phyloP scores from a whole-genome alignment of 768 basidiomycete species.

The Gyrodon lividus region DNA sequence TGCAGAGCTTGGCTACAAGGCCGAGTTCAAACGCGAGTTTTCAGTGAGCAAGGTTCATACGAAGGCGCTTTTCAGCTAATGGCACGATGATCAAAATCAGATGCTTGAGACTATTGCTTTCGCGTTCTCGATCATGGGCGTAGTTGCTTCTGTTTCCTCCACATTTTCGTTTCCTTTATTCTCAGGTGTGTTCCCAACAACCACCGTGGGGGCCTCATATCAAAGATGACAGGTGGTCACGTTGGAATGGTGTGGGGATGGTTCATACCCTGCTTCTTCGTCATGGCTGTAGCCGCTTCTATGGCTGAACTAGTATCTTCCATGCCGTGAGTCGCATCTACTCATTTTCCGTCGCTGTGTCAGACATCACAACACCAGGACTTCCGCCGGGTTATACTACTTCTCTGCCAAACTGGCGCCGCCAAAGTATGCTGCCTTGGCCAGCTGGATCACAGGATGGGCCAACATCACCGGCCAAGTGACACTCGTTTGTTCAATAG shows the following conservation, averaged over 20 bases:
- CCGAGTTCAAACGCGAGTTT: constrained; percentile 74
- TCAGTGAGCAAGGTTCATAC: constrained; percentile 43
- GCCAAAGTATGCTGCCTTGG: constrained; percentile 55
- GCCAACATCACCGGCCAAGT: constrained; percentile 73
- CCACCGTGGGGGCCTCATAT: background rate
- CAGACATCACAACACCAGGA: constrained; percentile 38
- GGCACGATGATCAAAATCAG: constrained; percentile 24
- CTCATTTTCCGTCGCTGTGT: background rate
- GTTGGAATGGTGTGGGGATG: constrained; percentile 79
- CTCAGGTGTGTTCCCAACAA: constrained; percentile 42
- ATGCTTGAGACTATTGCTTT: constrained; percentile 64
- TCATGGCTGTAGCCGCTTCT: constrained; percentile 64
- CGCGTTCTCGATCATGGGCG: constrained; percentile 71
- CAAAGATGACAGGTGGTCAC: constrained; percentile 53
- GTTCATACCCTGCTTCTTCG: constrained; percentile 70
- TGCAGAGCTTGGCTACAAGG: constrained; percentile 67
- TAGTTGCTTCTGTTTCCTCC: constrained; percentile 66
- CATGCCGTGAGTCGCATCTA: constrained; percentile 59
- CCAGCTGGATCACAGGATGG: constrained; percentile 62
- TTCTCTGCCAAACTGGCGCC: constrained; percentile 76
- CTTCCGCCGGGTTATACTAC: constrained; percentile 77
- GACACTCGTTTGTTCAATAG: constrained; percentile 70
- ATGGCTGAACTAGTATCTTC: constrained; percentile 72
- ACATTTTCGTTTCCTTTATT: constrained; percentile 63
- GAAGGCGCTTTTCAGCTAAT: background rate